Conservation (phyloP, 2,329 filamentous ascomycete genomes). For the Verticillium tricorpus region DNA sequence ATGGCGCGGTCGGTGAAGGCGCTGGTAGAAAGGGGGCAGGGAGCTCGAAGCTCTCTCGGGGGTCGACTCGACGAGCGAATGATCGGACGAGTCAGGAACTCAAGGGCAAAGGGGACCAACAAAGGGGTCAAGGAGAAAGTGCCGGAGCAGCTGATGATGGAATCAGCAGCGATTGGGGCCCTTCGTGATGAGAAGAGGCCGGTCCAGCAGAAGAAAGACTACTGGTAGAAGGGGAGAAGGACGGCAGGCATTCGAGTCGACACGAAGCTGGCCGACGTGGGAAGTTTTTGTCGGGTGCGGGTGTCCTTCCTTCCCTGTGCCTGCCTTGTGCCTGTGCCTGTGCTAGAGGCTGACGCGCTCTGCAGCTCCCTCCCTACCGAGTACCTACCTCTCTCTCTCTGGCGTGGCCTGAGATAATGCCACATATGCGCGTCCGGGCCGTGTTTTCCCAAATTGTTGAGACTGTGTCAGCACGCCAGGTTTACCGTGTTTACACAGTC, state of each 20-base stretch:
- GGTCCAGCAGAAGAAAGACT: neutral
- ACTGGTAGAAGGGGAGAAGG: slow-evolving; percentile 3
- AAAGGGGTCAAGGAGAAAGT: neutral
- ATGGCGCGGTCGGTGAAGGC: neutral
- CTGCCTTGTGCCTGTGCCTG: neutral
- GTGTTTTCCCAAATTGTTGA: neutral
- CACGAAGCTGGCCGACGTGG: neutral
- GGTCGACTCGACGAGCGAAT: slow-evolving; percentile 4
- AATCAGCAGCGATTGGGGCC: neutral
- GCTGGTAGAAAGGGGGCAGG: neutral
- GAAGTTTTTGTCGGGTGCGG: neutral
- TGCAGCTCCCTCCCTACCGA: neutral
- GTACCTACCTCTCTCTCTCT: too few species aligned
- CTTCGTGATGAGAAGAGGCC: neutral
- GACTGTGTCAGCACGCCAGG: neutral
- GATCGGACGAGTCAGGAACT: slow-evolving; percentile 16
- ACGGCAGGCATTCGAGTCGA: neutral
- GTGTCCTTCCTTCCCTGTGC: neutral
- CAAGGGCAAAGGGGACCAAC: slow-evolving; percentile 5
- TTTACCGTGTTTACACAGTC: neutral
- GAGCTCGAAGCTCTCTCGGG: slow-evolving; percentile 11
- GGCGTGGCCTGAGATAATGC: neutral
- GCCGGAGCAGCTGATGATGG: neutral
- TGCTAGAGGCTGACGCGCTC: neutral
- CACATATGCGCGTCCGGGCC: neutral